These are phyloP conservation scores for Aureobasidium sp. DNA, from an alignment of 2,329 filamentous ascomycete genomes.

Conservation along the genomic window DNA sequence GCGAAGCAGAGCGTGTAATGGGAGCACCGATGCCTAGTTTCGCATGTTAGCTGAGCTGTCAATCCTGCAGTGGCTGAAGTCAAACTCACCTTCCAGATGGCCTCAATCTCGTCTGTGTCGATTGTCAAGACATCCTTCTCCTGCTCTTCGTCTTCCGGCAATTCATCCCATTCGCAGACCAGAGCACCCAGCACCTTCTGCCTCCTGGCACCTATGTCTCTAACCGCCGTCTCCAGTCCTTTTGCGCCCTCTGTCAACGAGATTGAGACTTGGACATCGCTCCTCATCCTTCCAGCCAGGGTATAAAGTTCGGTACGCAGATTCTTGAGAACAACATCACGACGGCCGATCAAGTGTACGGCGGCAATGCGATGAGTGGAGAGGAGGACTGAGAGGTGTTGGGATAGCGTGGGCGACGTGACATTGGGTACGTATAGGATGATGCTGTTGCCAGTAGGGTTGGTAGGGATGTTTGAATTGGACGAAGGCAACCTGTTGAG, in stretches of 20 bases:
- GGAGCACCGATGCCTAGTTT: background rate
- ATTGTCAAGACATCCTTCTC: slow-evolving; percentile 8
- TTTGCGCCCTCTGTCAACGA: background rate
- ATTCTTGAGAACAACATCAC: slow-evolving; percentile 8
- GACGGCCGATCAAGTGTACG: slow-evolving; percentile 2
- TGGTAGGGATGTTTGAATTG: background rate
- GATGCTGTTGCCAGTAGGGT: slow-evolving; percentile 7
- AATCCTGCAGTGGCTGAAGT: background rate
- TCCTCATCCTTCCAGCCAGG: slow-evolving; percentile 7
- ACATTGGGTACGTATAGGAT: slow-evolving; percentile 7
- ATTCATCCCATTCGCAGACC: slow-evolving; percentile 9
- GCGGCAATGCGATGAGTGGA: background rate
- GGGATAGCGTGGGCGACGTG: background rate
- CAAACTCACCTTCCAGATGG: slow-evolving; percentile 6
- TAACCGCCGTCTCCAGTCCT: background rate
- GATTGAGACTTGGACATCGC: slow-evolving; percentile 8
- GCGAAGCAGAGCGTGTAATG: slow-evolving; percentile 15
- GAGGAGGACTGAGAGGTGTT: background rate
- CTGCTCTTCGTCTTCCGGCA: background rate
- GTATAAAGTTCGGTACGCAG: slow-evolving; percentile 13
- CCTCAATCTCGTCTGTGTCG: slow-evolving; percentile 8
- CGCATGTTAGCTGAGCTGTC: background rate
- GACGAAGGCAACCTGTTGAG: slow-evolving; percentile 3
- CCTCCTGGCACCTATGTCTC: background rate
- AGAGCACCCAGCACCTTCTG: slow-evolving; percentile 10